Evolutionary conservation across 805 yeast genomes (phyloP).

Genomic region (Cyberlindnera mrakii): DNA sequence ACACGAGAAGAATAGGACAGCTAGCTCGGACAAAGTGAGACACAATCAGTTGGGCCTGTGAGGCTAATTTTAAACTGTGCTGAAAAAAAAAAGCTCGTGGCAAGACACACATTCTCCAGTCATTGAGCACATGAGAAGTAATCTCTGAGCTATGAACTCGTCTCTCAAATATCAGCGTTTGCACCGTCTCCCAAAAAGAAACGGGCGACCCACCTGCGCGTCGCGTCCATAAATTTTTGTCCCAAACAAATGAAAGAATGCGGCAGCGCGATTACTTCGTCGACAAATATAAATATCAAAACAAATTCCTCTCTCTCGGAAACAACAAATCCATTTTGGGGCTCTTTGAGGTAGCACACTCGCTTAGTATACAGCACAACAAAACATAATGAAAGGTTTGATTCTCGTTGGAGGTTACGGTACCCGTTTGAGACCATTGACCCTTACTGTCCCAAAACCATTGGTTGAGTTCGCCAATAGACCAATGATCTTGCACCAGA

Average conservation of each 20-base stretch:
- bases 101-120: too few relatives aligned
- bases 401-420: constrained; percentile 99
- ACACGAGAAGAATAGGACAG: too few relatives aligned
- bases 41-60: too few relatives aligned
- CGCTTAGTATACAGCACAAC: constrained; percentile 1
- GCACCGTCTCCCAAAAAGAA: too few relatives aligned
- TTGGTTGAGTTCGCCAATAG: constrained; percentile 97
- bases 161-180: too few relatives aligned
- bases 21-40: too few relatives aligned
- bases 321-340: background rate
- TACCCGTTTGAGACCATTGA: constrained; percentile 98
- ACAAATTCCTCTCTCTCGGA: background rate
- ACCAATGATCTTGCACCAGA: constrained; percentile 98
- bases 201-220: too few relatives aligned
- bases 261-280: background rate
- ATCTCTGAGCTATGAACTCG: too few relatives aligned
- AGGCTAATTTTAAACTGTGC: too few relatives aligned
- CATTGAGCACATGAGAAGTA: too few relatives aligned
- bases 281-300: constrained; percentile 2
- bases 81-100: too few relatives aligned
- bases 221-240: background rate
- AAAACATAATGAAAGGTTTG: constrained; percentile 82
- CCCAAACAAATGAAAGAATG: background rate
- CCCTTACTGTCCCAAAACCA: constrained; percentile 93
- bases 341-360: constrained; percentile 11